These are phyloP conservation scores for Staphylotrichum longicolle DNA, from an alignment of 495 filamentous ascomycete species.

Conservation along the genomic window DNA sequence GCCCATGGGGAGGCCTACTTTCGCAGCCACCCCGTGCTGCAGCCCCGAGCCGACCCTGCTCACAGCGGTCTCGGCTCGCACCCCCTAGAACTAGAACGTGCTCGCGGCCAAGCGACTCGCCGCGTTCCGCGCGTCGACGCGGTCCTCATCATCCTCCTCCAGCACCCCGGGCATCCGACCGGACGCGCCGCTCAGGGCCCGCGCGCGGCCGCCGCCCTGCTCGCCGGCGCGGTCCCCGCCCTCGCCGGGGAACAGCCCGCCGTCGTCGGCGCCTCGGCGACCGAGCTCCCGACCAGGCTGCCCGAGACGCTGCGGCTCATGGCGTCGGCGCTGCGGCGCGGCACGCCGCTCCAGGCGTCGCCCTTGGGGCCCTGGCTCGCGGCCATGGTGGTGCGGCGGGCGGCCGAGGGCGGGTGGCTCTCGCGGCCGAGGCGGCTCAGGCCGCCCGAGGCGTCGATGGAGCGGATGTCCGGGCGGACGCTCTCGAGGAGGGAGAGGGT, in stretches of 20 bases:
- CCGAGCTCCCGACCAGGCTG: slow-evolving; percentile 52
- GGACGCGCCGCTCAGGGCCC: slow-evolving; percentile 57
- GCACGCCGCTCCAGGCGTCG: slow-evolving; percentile 95
- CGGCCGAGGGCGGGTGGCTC: slow-evolving; percentile 62
- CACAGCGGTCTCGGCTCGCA: no score
- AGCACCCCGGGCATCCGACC: slow-evolving; percentile 58
- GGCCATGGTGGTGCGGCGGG: slow-evolving; percentile 70
- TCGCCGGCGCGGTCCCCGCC: slow-evolving; percentile 17
- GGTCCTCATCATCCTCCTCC: slow-evolving; percentile 90
- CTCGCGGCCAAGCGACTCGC: slow-evolving; percentile 89
- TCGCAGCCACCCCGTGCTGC: no score
- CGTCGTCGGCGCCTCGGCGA: slow-evolving; percentile 46
- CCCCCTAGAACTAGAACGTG: slow-evolving; percentile 63
- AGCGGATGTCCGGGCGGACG: slow-evolving; percentile 86
- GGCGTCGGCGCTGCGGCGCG: slow-evolving; percentile 72
- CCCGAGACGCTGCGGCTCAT: slow-evolving; percentile 74
- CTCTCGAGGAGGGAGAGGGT: slow-evolving; percentile 88
- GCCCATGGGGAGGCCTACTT: no score
- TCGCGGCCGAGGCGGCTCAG: slow-evolving; percentile 86
- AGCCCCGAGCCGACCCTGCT: no score
- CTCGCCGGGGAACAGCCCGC: slow-evolving; percentile 28
- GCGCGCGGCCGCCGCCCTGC: slow-evolving; percentile 38
- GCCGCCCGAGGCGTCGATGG: slow-evolving; percentile 87
- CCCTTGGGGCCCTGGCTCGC: slow-evolving; percentile 92
- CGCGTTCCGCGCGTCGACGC: slow-evolving; percentile 91